phyloP scores from a whole-genome alignment of 2,329 filamentous ascomycete species.

The Epichloe sylvatica region DNA sequence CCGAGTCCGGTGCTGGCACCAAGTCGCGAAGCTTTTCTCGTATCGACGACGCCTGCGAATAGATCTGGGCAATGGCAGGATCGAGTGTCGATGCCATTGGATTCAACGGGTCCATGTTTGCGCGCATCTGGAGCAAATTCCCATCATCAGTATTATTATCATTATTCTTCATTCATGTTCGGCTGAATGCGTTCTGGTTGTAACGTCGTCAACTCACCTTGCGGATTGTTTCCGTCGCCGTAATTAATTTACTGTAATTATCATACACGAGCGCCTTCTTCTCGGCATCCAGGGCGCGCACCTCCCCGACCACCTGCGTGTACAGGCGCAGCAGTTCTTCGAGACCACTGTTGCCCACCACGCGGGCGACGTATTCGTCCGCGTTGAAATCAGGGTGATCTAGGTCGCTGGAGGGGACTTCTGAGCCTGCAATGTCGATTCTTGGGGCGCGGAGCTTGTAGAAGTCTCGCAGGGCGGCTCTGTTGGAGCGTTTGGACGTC shows the following conservation, averaged over 20 bases:
- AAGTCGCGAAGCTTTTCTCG: constrained; percentile 35
- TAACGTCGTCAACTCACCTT: constrained; percentile 33
- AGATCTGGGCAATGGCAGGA: constrained; percentile 62
- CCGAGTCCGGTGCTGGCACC: constrained; percentile 32
- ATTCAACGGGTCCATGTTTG: constrained; percentile 66
- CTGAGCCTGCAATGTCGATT: constrained; percentile 34
- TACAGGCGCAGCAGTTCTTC: constrained; percentile 58
- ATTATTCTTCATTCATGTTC: background rate
- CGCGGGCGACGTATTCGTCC: constrained; percentile 48
- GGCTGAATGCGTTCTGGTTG: too few relatives aligned
- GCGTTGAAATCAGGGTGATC: constrained; percentile 62
- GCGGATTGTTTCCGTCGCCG: constrained; percentile 90
- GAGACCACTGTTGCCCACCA: constrained; percentile 49
- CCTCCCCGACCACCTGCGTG: constrained; percentile 61
- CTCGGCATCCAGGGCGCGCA: constrained; percentile 82
- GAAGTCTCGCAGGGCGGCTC: constrained; percentile 81
- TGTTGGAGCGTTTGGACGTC: constrained; percentile 48
- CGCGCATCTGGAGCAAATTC: constrained; percentile 45
- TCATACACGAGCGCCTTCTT: constrained; percentile 96
- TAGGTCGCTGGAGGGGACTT: constrained; percentile 55
- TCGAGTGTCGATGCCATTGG: constrained; percentile 60
- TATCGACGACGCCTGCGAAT: constrained; percentile 44
- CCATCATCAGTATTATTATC: background rate
- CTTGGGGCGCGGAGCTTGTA: constrained; percentile 56
- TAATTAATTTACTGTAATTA: constrained; percentile 93